Evolutionary conservation across 2,329 filamentous ascomycete genomes (phyloP).

Genomic region (Colletotrichum cuscutae): DNA sequence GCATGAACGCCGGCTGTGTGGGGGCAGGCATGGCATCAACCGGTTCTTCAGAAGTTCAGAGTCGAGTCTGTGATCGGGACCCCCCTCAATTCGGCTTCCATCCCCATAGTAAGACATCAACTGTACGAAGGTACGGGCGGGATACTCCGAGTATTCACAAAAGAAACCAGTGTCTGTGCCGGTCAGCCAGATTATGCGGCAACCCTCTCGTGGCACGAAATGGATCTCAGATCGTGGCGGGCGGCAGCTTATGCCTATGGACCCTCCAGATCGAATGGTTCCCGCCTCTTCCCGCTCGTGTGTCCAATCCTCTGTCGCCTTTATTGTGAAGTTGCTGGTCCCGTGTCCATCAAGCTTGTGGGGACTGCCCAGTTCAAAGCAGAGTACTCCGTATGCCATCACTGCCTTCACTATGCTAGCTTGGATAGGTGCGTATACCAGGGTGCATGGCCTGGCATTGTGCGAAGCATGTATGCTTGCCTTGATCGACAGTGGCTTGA

Average conservation of each 20-base stretch:
- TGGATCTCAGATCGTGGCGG: constrained; percentile 29
- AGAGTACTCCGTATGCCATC: neutral
- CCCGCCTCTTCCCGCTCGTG: constrained; percentile 14
- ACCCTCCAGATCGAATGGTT: constrained; percentile 18
- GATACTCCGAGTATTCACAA: neutral
- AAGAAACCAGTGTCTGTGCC: neutral
- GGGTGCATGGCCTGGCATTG: neutral
- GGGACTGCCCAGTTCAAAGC: neutral
- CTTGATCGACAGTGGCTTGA: constrained; percentile 12
- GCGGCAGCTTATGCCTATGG: constrained; percentile 18
- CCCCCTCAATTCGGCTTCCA: constrained; percentile 11
- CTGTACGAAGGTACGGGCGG: neutral
- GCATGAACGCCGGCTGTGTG: neutral
- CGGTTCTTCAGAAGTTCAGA: constrained; percentile 26
- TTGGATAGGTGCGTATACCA: neutral
- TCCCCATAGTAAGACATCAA: neutral
- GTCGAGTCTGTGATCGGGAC: neutral
- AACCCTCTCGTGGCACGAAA: constrained; percentile 10
- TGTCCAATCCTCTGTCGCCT: neutral
- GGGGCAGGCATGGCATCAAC: constrained; percentile 12
- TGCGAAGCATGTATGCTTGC: neutral
- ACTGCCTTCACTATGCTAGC: neutral
- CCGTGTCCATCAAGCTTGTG: neutral
- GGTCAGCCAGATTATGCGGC: neutral
- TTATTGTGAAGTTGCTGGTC: neutral